phyloP scores from a whole-genome alignment of 2,329 filamentous ascomycete species.

The Ophiostoma tasmaniense region DNA sequence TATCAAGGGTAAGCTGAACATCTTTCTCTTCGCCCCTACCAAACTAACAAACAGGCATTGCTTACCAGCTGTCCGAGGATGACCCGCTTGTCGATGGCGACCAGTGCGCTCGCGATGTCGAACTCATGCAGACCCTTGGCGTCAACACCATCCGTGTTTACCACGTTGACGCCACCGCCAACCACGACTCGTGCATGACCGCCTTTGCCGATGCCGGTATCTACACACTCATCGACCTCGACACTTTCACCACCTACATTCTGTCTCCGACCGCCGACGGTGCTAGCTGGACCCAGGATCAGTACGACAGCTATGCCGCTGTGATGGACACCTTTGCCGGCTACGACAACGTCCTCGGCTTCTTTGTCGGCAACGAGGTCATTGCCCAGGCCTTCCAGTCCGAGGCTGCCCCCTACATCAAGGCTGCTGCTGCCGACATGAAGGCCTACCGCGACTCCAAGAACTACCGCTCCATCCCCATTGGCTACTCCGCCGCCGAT shows the following conservation, averaged over 20 bases:
- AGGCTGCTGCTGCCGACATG: slow-evolving; percentile 71
- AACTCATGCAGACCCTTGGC: slow-evolving; percentile 70
- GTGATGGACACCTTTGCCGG: slow-evolving; percentile 70
- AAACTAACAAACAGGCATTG: slow-evolving; percentile 48
- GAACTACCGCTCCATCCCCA: slow-evolving; percentile 69
- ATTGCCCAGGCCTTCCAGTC: slow-evolving; percentile 55
- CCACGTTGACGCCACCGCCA: slow-evolving; percentile 62
- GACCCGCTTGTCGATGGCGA: slow-evolving; percentile 69
- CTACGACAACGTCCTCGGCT: slow-evolving; percentile 73
- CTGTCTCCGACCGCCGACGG: slow-evolving; percentile 44
- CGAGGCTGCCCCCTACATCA: slow-evolving; percentile 68
- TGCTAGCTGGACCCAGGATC: slow-evolving; percentile 64
- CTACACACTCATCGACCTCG: slow-evolving; percentile 77
- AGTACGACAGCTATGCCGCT: slow-evolving; percentile 57
- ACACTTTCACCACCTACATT: slow-evolving; percentile 64
- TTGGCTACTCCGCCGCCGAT: slow-evolving; percentile 83
- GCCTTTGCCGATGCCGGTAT: slow-evolving; percentile 73
- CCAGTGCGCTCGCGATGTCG: slow-evolving; percentile 68
- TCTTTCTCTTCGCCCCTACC: neutral
- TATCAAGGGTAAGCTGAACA: slow-evolving; percentile 56
- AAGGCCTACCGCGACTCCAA: slow-evolving; percentile 71
- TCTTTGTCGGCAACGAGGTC: slow-evolving; percentile 86
- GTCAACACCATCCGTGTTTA: slow-evolving; percentile 83
- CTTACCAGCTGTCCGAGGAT: slow-evolving; percentile 55
- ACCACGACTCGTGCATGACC: slow-evolving; percentile 75